Base-by-base conservation (phyloP, 2,329 filamentous ascomycete genomes). In the Aspergillus unguis region DNA sequence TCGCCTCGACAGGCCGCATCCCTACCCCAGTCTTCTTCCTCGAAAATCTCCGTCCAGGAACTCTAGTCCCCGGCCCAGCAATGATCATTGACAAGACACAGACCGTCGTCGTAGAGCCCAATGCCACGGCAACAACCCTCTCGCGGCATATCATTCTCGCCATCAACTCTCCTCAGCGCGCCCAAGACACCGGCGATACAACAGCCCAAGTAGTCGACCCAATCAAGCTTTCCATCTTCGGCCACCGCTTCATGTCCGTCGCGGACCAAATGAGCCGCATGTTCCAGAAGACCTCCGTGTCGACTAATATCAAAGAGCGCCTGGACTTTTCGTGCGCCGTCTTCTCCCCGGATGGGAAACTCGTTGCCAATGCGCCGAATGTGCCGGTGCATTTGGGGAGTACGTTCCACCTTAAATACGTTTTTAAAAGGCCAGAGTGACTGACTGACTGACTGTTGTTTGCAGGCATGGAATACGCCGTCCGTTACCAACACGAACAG, bases 61-160 rank as follows among this genome's bases (percentile, higher is more conserved):
- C 65, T 44, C 55, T 62, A 29, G 64, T 63, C 3, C 63, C 74
- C 5, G 35, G 58, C n/a, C 91, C 91, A 2, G 90, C 91, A 0
- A 87, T 96, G 70, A 82, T 96, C 56, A 90, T 91, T 2, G 92
- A 75, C 44, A 63, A 72, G 31, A 75, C 73, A 0, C 92, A 96
- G 71, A 97, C 92, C 0, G 94, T 97, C 57, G 89, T 96, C 0
- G 85, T 96, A 3, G 88, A 89, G 0, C 92, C 92, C 0, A 82
- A 82, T 29, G 83, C 90, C 3, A 83, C 83, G 25, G 92, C 92
- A 0, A 73, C 91, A 25, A 78, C 96, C 32, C 85, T 95, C 17
- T 80, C 90, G 56, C 95, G 90, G 0, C 92, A 96, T 63, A 89
- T 96, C 5, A 81, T 96, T 5, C 92, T 96, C 64, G 90, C 95